A percentile compares a stretch with the other conserved stretches of the same genome.
Evolutionary conservation across 805 yeast species (phyloP).

Genomic region (Lachancea waltii): DNA sequence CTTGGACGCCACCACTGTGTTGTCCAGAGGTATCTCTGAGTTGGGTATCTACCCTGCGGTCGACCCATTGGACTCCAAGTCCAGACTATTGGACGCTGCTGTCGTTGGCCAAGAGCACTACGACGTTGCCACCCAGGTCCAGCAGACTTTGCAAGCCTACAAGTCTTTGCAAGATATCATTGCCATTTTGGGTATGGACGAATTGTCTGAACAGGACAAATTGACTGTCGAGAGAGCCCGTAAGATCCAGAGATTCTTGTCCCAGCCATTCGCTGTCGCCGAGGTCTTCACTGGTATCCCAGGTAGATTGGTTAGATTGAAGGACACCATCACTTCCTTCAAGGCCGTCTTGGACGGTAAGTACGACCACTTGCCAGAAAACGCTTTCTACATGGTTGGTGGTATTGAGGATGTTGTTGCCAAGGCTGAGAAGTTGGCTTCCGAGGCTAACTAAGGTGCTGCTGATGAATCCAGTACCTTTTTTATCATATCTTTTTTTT

Average conservation of each 20-base stretch:
- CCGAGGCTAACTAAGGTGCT: constrained; percentile 63
- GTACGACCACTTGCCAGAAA: constrained; percentile 98
- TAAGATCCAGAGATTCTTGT: constrained; percentile 99
- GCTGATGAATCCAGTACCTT: no score
- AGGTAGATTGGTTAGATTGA: constrained; percentile 95
- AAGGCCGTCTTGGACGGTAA: constrained; percentile 96
- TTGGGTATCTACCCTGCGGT: constrained; percentile 99
- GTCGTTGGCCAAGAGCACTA: constrained; percentile 99
- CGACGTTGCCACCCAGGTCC: constrained; percentile 88
- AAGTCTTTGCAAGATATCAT: constrained; percentile 99
- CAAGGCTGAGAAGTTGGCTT: constrained; percentile 98
- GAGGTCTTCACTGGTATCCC: constrained; percentile 99
- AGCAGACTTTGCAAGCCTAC: constrained; percentile 98
- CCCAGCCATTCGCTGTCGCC: constrained; percentile 99
- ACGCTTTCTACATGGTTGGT: constrained; percentile 99
- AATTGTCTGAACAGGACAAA: constrained; percentile 97
- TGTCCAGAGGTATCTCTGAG: constrained; percentile 99
- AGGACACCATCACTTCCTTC: constrained; percentile 92
- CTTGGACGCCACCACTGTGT: constrained; percentile 99
- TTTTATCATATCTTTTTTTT: background rate
- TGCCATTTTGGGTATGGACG: constrained; percentile 99
- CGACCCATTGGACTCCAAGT: constrained; percentile 99
- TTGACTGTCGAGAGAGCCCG: constrained; percentile 99
- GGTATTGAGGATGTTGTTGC: constrained; percentile 98
- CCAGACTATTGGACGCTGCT: constrained; percentile 94